Evolutionary conservation across 345 rosid genomes (phyloP).

Genomic region (Arabis alpina): DNA sequence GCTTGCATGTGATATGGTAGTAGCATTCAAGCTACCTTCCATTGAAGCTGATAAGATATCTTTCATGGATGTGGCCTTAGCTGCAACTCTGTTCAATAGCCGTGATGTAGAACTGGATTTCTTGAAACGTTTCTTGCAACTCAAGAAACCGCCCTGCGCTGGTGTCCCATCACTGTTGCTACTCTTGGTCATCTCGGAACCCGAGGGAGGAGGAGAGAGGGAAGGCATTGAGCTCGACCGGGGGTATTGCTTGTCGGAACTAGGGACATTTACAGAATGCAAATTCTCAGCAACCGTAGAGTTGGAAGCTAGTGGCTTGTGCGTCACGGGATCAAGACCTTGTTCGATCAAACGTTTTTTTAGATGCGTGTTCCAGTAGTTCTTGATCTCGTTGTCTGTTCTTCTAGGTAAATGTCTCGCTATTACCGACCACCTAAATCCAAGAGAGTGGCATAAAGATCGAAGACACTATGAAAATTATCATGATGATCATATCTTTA

Average conservation of each 20-base stretch:
- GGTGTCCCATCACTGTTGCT: constrained; percentile 23
- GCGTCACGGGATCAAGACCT: constrained; percentile 79
- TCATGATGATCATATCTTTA: neutral
- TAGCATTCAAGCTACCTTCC: constrained; percentile 39
- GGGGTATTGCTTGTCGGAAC: constrained; percentile 30
- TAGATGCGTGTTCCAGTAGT: constrained; percentile 73
- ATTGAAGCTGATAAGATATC: constrained; percentile 37
- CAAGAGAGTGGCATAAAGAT: neutral
- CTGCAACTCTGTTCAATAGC: constrained; percentile 42
- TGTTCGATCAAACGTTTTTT: constrained; percentile 72
- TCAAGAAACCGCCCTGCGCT: constrained; percentile 10
- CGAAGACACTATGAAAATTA: neutral
- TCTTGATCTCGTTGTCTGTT: constrained; percentile 75
- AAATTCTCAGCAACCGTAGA: constrained; percentile 21
- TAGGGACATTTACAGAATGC: constrained; percentile 11
- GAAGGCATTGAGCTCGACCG: constrained; percentile 40
- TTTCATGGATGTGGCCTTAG: constrained; percentile 40
- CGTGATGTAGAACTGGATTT: constrained; percentile 41
- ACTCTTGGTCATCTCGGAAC: constrained; percentile 11
- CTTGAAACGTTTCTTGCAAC: constrained; percentile 31
- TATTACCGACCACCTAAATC: constrained; percentile 68
- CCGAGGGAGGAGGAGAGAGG: constrained; percentile 21
- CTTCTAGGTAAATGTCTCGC: constrained; percentile 68
- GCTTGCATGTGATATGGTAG: constrained; percentile 26
- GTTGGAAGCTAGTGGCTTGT: constrained; percentile 50